Evolutionary conservation across 2,329 filamentous ascomycete species (phyloP).

Genomic region (Monilinia fructigena): DNA sequence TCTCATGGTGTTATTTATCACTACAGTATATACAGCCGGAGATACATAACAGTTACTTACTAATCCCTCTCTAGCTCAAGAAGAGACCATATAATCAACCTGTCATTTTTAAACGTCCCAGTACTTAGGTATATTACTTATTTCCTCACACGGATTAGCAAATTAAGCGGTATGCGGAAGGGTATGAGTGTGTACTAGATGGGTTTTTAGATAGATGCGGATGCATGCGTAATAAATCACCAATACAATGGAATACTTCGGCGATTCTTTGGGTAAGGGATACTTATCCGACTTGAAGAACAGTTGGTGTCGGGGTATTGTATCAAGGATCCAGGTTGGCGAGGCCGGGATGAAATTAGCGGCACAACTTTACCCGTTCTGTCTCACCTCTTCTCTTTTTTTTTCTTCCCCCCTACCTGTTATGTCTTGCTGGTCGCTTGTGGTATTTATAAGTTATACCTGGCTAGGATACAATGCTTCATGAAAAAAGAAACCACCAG

Average conservation of each 20-base stretch:
- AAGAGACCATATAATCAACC: neutral
- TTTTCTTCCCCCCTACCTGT: neutral
- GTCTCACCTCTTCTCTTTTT: neutral
- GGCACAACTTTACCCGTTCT: constrained; percentile 13
- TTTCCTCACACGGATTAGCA: neutral
- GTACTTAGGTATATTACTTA: neutral
- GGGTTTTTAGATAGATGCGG: neutral
- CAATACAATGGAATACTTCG: neutral
- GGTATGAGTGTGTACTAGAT: neutral
- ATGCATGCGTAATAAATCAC: neutral
- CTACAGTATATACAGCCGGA: too few relatives aligned
- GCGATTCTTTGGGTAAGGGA: neutral
- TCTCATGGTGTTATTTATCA: neutral
- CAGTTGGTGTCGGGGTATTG: constrained; percentile 8
- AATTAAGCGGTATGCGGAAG: neutral
- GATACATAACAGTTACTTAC: neutral
- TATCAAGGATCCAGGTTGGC: constrained; percentile 11
- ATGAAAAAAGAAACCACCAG: neutral
- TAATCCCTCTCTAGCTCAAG: constrained; percentile 1
- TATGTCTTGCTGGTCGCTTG: neutral
- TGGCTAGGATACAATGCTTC: neutral
- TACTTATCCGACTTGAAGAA: neutral
- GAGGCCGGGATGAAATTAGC: constrained; percentile 17
- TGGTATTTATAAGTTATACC: too few relatives aligned
- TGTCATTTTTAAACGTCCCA: neutral